Evolutionary conservation across 2,329 filamentous ascomycete genomes (phyloP).

Genomic region (Fusarium sp.): DNA sequence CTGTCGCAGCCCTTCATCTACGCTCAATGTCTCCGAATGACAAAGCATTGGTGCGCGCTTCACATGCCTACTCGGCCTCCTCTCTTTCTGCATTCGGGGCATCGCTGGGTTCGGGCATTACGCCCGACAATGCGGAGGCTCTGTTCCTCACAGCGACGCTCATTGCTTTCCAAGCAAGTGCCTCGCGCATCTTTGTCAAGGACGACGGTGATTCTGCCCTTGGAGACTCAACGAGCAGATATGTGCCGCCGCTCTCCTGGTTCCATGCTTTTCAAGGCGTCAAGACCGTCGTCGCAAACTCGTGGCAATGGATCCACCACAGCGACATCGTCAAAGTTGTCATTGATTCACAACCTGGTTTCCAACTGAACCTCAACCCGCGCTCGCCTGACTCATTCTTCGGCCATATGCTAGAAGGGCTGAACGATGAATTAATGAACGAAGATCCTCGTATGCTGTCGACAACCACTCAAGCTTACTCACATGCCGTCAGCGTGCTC

Average conservation of each 20-base stretch:
- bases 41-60: constrained; percentile 66
- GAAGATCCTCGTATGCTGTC: constrained; percentile 44
- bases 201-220: constrained; percentile 56
- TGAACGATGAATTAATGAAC: constrained; percentile 62
- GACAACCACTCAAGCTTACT: constrained; percentile 61
- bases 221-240: constrained; percentile 53
- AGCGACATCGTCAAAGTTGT: constrained; percentile 66
- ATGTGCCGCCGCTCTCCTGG: constrained; percentile 68
- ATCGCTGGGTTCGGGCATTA: constrained; percentile 64
- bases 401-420: constrained; percentile 63
- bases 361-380: constrained; percentile 66
- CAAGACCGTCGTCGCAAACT: constrained; percentile 69
- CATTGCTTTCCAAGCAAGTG: constrained; percentile 72
- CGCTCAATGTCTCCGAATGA: constrained; percentile 65
- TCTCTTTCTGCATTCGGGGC: constrained; percentile 68
- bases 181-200: constrained; percentile 68
- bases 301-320: constrained; percentile 69
- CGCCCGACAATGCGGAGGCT: constrained; percentile 66
- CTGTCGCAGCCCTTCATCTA: constrained; percentile 69
- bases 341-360: constrained; percentile 69
- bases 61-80: constrained; percentile 71
- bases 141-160: constrained; percentile 69
- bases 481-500: constrained; percentile 70
- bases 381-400: constrained; percentile 64
- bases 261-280: constrained; percentile 74